These are phyloP conservation scores for Paramecium biaurelia DNA, from an alignment of 73 alveolate genomes.

Conservation along the genomic window DNA sequence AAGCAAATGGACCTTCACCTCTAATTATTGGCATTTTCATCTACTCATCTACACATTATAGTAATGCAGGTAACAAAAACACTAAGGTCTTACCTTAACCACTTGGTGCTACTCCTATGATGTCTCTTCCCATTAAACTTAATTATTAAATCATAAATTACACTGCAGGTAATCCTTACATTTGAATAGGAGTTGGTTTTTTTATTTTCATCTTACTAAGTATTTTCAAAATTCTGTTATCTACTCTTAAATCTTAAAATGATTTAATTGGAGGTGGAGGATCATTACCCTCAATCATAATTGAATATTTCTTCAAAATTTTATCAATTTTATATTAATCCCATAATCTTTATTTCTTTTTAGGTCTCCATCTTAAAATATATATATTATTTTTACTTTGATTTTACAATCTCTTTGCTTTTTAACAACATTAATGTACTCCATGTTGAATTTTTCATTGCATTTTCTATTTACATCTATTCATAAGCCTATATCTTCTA, in stretches of 20 bases:
- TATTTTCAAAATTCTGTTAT: slow-evolving; percentile 43
- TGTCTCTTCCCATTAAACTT: slow-evolving; percentile 89
- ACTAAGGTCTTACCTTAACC: slow-evolving; percentile 95
- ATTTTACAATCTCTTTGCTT: slow-evolving; percentile 18
- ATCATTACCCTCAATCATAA: slow-evolving; percentile 59
- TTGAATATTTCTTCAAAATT: slow-evolving; percentile 11
- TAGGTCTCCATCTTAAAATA: slow-evolving; percentile 63
- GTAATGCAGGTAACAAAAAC: slow-evolving; percentile 84
- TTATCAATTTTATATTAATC: slow-evolving; percentile 22
- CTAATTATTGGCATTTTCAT: slow-evolving; percentile 50
- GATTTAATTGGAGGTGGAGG: slow-evolving; percentile 68
- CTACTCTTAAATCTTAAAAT: slow-evolving; percentile 55
- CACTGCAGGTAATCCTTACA: slow-evolving; percentile 68
- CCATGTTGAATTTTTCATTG: slow-evolving; percentile 51
- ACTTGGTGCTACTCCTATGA: slow-evolving; percentile 92
- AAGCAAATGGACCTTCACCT: slow-evolving; percentile 69
- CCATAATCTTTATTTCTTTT: slow-evolving; percentile 54
- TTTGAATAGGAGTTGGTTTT: slow-evolving; percentile 66
- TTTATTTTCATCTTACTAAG: slow-evolving; percentile 54
- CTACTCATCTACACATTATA: slow-evolving; percentile 59
- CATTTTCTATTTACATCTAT: slow-evolving; percentile 42
- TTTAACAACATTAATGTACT: slow-evolving; percentile 7
- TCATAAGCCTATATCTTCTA: slow-evolving; percentile 20
- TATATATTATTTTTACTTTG: neutral
- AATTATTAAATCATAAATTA: slow-evolving; percentile 43